Evolutionary conservation across 2,329 filamentous ascomycete species (phyloP).

Genomic region (Talaromyces sp.): DNA sequence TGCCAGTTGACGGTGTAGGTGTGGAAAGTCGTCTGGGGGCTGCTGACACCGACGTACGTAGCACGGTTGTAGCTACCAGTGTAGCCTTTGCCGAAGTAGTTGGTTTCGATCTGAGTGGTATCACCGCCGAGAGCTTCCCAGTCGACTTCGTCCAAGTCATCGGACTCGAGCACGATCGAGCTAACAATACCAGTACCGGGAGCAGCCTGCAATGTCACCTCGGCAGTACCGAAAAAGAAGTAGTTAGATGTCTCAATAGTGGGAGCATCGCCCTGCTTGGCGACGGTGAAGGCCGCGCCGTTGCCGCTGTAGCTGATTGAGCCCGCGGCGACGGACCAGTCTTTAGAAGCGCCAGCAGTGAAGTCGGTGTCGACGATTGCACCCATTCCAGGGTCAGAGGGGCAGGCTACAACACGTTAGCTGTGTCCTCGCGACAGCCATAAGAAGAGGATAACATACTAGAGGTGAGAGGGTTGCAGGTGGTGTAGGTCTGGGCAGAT

Average conservation of each 20-base stretch:
- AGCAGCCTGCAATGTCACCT: slow-evolving; percentile 80
- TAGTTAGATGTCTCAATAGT: slow-evolving; percentile 88
- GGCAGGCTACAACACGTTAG: slow-evolving; percentile 53
- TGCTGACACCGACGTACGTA: slow-evolving; percentile 66
- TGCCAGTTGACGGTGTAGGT: slow-evolving; percentile 64
- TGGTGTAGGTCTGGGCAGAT: slow-evolving; percentile 69
- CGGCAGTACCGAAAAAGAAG: slow-evolving; percentile 95
- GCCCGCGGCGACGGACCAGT: slow-evolving; percentile 65
- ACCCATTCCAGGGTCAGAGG: slow-evolving; percentile 68
- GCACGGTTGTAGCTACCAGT: slow-evolving; percentile 78
- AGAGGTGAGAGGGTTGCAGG: slow-evolving; percentile 65
- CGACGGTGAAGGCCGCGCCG: slow-evolving; percentile 79
- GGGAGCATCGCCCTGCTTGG: slow-evolving; percentile 75
- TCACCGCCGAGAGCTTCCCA: slow-evolving; percentile 53
- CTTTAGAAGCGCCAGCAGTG: slow-evolving; percentile 58
- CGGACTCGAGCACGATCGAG: slow-evolving; percentile 87
- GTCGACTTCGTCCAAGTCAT: slow-evolving; percentile 92
- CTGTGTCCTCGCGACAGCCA: neutral
- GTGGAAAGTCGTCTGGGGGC: slow-evolving; percentile 54
- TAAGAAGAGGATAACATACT: slow-evolving; percentile 24
- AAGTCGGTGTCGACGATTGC: slow-evolving; percentile 36
- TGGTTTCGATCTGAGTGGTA: slow-evolving; percentile 62
- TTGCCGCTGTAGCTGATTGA: slow-evolving; percentile 61
- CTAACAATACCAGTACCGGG: slow-evolving; percentile 89
- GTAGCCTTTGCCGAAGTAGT: slow-evolving; percentile 95